Percentiles rank a stretch among this genome's conserved stretches.
Evolutionary conservation across 352 stramenopile genomes (phyloP).

Genomic region (Globisporangium rhizosaccharum): DNA sequence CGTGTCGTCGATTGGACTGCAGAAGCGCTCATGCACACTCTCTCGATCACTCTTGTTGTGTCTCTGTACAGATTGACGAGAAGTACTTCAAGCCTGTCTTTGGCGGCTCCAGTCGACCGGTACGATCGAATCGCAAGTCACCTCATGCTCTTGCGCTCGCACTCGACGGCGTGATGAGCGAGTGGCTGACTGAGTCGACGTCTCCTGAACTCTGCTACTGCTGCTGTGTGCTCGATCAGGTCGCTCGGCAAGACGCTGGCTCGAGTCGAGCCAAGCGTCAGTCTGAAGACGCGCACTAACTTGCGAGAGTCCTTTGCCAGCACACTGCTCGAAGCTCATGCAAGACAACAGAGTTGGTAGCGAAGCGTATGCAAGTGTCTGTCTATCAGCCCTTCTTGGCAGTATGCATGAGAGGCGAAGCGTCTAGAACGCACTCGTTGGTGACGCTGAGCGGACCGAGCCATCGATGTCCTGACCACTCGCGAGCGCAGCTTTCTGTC

Average conservation of each 20-base stretch:
- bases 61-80: slow-evolving; percentile 42
- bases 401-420: background rate
- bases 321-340: too few species aligned
- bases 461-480: background rate
- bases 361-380: background rate
- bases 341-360: too few species aligned
- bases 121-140: background rate
- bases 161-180: background rate
- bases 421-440: slow-evolving; percentile 6
- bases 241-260: background rate
- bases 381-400: background rate
- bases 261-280: slow-evolving; percentile 3
- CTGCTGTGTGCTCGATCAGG: slow-evolving; percentile 2
- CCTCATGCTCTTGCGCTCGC: background rate
- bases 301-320: too few species aligned
- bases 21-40: background rate
- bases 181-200: too few species aligned
- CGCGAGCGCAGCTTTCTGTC: background rate
- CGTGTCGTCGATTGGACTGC: too few species aligned
- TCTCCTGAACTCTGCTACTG: background rate
- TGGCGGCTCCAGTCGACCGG: slow-evolving; percentile 30
- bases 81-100: slow-evolving; percentile 68
- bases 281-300: slow-evolving; percentile 4
- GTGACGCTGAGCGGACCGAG: slow-evolving; percentile 3
- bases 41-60: background rate